Conservation (phyloP, 106 monocot species). For the Acorus gramineus region DNA sequence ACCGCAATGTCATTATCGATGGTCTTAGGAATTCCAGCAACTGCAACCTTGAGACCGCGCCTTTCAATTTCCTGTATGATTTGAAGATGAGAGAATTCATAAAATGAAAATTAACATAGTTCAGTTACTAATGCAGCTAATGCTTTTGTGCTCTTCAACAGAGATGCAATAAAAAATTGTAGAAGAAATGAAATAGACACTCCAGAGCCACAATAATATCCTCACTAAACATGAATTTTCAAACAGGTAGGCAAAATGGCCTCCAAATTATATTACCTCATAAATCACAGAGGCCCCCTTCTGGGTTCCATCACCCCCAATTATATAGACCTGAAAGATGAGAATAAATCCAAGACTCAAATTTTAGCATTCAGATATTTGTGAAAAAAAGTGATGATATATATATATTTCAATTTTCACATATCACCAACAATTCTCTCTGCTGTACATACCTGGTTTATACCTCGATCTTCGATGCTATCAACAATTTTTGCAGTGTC, state of each 20-base stretch:
- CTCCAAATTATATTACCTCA: conserved; percentile 37
- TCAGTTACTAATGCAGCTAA: not conserved
- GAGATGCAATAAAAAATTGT: no score
- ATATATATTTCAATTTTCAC: not conserved
- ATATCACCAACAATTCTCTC: not conserved
- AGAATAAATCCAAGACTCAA: not conserved
- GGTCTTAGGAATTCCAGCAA: conserved; percentile 71
- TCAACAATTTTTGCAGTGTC: conserved; percentile 73
- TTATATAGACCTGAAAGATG: conserved; percentile 60
- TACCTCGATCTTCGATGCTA: conserved; percentile 67
- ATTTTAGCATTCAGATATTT: not conserved
- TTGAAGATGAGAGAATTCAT: not conserved
- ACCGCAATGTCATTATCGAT: conserved; percentile 76
- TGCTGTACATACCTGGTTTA: conserved; percentile 50
- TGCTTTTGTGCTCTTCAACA: no score
- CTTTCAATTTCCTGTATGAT: conserved; percentile 42
- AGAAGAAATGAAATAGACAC: no score
- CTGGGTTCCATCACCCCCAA: conserved; percentile 91
- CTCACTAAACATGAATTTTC: no score
- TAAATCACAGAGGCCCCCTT: conserved; percentile 74
- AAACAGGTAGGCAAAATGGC: no score
- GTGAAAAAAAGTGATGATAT: not conserved
- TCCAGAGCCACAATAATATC: no score
- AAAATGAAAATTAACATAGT: conserved; percentile 3
- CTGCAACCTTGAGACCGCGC: conserved; percentile 52